A percentile compares a stretch with the other conserved stretches of the same genome.
phyloP scores from a whole-genome alignment of 75 land plant genomes.

The Cupressus sempervirens region DNA sequence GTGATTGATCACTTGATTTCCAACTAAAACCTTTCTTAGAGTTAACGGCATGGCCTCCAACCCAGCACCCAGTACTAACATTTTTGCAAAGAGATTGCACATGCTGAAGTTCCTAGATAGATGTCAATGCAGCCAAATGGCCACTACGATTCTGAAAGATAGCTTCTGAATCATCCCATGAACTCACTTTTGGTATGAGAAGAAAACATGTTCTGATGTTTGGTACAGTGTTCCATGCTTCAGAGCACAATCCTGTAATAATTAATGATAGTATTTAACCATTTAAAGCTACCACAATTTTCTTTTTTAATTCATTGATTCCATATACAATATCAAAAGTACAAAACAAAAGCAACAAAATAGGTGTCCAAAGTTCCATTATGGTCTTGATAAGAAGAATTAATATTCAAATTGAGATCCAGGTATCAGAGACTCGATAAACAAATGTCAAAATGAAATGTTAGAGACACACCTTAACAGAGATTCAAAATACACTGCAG shows the following conservation, averaged over 20 bases:
- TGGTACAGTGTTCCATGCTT: conserved; percentile 57
- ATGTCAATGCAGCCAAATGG: conserved; percentile 60
- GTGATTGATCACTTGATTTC: conserved; percentile 69
- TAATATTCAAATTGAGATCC: background rate
- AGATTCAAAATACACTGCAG: background rate
- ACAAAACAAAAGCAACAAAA: background rate
- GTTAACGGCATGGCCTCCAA: conserved; percentile 58
- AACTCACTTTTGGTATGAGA: conserved; percentile 14
- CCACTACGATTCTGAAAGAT: conserved; percentile 44
- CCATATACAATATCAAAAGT: background rate
- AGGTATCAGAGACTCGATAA: background rate
- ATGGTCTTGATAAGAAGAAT: background rate
- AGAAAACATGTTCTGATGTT: conserved; percentile 48
- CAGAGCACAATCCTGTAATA: conserved; percentile 60
- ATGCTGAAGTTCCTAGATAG: conserved; percentile 42
- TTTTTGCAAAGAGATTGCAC: conserved; percentile 47
- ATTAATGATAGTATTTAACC: no score
- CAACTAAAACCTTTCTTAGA: conserved; percentile 41
- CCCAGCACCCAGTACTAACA: conserved; percentile 61
- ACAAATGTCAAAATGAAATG: background rate
- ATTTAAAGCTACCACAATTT: no score
- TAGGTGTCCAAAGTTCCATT: background rate
- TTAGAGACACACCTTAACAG: background rate
- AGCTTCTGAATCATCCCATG: conserved; percentile 67
- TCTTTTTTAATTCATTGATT: no score